These are phyloP conservation scores for Aspergillus tamarii DNA, from an alignment of 2,329 filamentous ascomycete genomes.

Conservation along the genomic window DNA sequence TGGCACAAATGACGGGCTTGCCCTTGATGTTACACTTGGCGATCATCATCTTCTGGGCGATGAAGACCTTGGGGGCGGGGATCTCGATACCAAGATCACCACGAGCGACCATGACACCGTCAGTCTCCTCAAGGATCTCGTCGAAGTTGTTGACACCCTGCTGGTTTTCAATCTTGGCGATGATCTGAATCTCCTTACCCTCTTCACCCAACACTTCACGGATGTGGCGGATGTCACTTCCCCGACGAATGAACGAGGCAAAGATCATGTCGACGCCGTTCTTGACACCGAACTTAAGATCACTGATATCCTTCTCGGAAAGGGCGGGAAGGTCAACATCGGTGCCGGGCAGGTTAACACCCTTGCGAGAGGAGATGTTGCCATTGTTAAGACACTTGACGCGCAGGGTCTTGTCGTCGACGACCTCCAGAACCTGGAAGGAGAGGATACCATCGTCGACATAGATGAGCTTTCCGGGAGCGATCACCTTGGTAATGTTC, in stretches of 20 bases:
- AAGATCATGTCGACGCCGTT: slow-evolving; percentile 99
- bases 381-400: slow-evolving; percentile 93
- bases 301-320: slow-evolving; percentile 96
- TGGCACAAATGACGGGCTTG: slow-evolving; percentile 98
- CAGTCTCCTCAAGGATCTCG: slow-evolving; percentile 92
- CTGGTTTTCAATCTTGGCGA: slow-evolving; percentile 99
- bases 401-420: slow-evolving; percentile 86
- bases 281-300: slow-evolving; percentile 94
- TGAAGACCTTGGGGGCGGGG: slow-evolving; percentile 96
- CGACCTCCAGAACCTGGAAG: slow-evolving; percentile 86
- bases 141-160: slow-evolving; percentile 99
- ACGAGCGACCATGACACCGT: slow-evolving; percentile 99
- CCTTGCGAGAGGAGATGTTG: slow-evolving; percentile 98
- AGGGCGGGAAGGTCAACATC: slow-evolving; percentile 97
- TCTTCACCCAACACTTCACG: slow-evolving; percentile 87
- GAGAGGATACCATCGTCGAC: slow-evolving; percentile 98
- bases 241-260: slow-evolving; percentile 95
- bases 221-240: slow-evolving; percentile 90
- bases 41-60: slow-evolving; percentile 99
- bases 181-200: slow-evolving; percentile 97
- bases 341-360: slow-evolving; percentile 98
- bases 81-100: slow-evolving; percentile 99
- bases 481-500: slow-evolving; percentile 99
- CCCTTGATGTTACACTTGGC: slow-evolving; percentile 99
- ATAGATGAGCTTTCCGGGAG: slow-evolving; percentile 89